Percentiles rank a stretch among this genome's conserved stretches.
Conservation (phyloP, 108 stramenopile species). For the Nitzschia sp. region DNA sequence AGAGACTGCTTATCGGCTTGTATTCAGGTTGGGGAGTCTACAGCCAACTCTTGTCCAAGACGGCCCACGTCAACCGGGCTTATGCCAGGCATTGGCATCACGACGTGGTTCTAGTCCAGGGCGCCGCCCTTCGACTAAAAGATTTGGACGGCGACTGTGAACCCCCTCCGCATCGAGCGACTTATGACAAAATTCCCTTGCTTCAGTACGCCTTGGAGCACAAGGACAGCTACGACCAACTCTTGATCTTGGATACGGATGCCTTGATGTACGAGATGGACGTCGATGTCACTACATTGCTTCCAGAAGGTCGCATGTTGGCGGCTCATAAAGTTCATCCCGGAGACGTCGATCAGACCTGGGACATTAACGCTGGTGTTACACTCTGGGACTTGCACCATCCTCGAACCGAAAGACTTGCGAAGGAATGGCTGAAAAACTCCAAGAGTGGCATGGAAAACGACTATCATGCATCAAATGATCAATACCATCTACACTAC, state of each 20-base stretch:
- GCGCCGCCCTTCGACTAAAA: constrained; percentile 5
- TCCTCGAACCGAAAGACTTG: neutral
- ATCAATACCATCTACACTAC: constrained; percentile 5
- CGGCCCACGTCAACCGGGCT: constrained; percentile 23
- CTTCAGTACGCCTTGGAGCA: constrained; percentile 13
- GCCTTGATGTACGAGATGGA: constrained; percentile 35
- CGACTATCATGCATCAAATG: neutral
- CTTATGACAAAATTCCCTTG: constrained; percentile 32
- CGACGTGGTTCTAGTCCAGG: constrained; percentile 18
- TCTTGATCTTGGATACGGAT: constrained; percentile 38
- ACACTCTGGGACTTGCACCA: constrained; percentile 20
- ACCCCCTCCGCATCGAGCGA: constrained; percentile 16
- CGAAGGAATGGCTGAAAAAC: neutral
- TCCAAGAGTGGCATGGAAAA: neutral
- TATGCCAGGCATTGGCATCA: constrained; percentile 30
- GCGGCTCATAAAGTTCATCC: constrained; percentile 2
- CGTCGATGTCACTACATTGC: constrained; percentile 22
- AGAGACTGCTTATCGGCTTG: constrained; percentile 27
- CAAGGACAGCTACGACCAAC: constrained; percentile 21
- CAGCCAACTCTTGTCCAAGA: constrained; percentile 10
- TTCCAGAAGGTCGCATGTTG: constrained; percentile 14
- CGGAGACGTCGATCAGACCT: neutral
- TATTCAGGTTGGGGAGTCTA: constrained; percentile 30
- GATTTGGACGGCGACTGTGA: constrained; percentile 9
- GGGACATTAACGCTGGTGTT: constrained; percentile 12